Percentiles rank a stretch among this genome's conserved stretches.
Conservation (phyloP, 2,329 filamentous ascomycete genomes). For the Ophiostoma angusticollis region DNA sequence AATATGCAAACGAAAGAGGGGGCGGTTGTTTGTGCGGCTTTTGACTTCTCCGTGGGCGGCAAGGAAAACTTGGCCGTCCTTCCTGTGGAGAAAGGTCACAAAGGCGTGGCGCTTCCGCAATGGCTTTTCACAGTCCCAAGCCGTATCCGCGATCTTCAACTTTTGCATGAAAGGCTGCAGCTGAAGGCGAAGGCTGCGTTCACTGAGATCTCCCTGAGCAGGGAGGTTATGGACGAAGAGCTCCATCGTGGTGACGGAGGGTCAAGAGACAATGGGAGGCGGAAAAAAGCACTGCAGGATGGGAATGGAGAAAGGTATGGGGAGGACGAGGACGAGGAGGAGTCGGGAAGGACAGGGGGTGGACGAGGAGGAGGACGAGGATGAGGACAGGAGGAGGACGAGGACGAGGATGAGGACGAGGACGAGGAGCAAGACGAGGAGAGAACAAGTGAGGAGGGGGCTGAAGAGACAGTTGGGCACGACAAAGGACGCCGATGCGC, state of each 20-base stretch:
- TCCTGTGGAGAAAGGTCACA: constrained; percentile 29
- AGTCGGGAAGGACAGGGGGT: neutral
- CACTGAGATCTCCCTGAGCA: constrained; percentile 20
- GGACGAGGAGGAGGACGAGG: too few species aligned
- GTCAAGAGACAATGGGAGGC: neutral
- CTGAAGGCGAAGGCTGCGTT: constrained; percentile 24
- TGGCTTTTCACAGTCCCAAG: constrained; percentile 32
- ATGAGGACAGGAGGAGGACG: too few species aligned
- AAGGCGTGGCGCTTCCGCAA: constrained; percentile 22
- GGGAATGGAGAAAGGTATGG: neutral
- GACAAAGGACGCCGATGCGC: too few species aligned
- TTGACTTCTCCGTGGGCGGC: constrained; percentile 18
- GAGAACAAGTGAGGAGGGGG: too few species aligned
- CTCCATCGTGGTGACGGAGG: constrained; percentile 29
- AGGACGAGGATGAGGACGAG: too few species aligned
- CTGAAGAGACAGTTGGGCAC: too few species aligned
- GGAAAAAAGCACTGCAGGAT: neutral
- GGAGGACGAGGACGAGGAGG: neutral
- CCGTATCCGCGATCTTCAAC: constrained; percentile 24
- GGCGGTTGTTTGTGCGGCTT: neutral
- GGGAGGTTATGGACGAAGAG: constrained; percentile 33
- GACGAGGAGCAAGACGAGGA: too few species aligned
- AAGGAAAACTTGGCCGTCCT: constrained; percentile 32
- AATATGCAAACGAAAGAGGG: constrained; percentile 18
- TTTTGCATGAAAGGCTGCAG: constrained; percentile 27